phyloP scores from a whole-genome alignment of 1,284 basidiomycete species.

The Pseudozyma sp. region DNA sequence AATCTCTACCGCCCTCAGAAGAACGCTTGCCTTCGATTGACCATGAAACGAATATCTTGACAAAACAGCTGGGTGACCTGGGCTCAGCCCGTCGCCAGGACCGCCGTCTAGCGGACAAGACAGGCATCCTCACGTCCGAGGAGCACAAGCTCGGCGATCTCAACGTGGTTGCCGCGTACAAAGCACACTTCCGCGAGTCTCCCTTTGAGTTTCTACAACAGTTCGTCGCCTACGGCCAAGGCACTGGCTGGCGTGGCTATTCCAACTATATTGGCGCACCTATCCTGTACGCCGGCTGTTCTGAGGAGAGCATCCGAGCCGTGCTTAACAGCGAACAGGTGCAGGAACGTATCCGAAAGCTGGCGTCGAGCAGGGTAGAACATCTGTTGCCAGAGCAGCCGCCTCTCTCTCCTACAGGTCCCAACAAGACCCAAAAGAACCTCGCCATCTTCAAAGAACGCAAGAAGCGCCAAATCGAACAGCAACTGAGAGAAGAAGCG shows the following conservation, averaged over 20 bases:
- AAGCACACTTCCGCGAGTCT: conserved; percentile 62
- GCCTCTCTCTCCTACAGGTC: conserved; percentile 25
- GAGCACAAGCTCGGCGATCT: conserved; percentile 55
- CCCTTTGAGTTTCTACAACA: conserved; percentile 60
- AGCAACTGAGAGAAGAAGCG: conserved; percentile 57
- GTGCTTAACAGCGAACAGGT: conserved; percentile 60
- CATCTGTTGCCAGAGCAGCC: conserved; percentile 42
- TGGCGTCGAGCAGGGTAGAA: conserved; percentile 52
- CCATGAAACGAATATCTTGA: conserved; percentile 16
- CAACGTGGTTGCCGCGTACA: conserved; percentile 63
- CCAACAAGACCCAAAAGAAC: conserved; percentile 45
- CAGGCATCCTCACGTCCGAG: conserved; percentile 38
- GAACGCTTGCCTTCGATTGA: conserved; percentile 10
- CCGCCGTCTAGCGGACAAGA: conserved; percentile 23
- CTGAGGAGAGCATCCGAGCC: conserved; percentile 52
- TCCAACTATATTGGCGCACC: conserved; percentile 62
- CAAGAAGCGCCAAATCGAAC: conserved; percentile 57
- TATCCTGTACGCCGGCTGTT: conserved; percentile 58
- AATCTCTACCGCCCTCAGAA: conserved; percentile 30
- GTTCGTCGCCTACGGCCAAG: conserved; percentile 61
- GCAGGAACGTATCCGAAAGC: conserved; percentile 51
- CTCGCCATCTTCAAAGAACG: conserved; percentile 50
- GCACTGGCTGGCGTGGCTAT: conserved; percentile 63
- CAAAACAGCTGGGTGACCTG: conserved; percentile 37
- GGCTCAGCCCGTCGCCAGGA: conserved; percentile 32